These are phyloP conservation scores for Blastobotrys parvus DNA, from an alignment of 805 yeast genomes.

Conservation along the genomic window DNA sequence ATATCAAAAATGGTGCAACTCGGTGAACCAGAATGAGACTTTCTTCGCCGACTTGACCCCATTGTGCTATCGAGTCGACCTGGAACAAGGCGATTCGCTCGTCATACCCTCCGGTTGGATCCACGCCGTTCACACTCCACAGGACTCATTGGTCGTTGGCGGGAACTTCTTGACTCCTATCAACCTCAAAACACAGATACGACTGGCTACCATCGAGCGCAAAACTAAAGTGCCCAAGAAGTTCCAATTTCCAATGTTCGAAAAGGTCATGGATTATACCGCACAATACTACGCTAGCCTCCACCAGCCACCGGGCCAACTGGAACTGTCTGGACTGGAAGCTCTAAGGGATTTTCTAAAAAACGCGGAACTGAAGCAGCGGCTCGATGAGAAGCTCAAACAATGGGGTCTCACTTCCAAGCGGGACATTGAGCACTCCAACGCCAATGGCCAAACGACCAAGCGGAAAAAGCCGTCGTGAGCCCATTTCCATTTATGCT, in stretches of 20 bases:
- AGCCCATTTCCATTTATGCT: too few relatives aligned
- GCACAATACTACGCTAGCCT: conserved; percentile 35
- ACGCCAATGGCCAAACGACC: too few relatives aligned
- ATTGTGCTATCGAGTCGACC: conserved; percentile 46
- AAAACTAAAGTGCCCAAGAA: conserved; percentile 64
- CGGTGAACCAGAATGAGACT: conserved; percentile 48
- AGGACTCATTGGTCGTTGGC: conserved; percentile 74
- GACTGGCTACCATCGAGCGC: conserved; percentile 53
- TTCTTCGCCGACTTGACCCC: conserved; percentile 50
- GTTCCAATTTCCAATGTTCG: conserved; percentile 72
- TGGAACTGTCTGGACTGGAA: not conserved
- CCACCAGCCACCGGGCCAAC: not conserved
- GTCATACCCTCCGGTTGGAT: conserved; percentile 91
- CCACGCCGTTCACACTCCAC: conserved; percentile 79
- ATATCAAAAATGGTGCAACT: conserved; percentile 67
- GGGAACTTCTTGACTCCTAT: conserved; percentile 73
- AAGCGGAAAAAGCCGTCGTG: too few relatives aligned
- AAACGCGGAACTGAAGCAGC: not conserved
- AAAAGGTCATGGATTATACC: conserved; percentile 60
- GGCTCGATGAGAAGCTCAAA: not conserved
- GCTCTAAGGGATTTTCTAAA: not conserved
- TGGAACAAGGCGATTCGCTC: conserved; percentile 61
- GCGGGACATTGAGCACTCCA: not conserved
- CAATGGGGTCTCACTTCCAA: not conserved
- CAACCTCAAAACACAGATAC: conserved; percentile 55